Evolutionary conservation across 805 yeast species (phyloP).

Genomic region (Grigorovia transvaalensis): DNA sequence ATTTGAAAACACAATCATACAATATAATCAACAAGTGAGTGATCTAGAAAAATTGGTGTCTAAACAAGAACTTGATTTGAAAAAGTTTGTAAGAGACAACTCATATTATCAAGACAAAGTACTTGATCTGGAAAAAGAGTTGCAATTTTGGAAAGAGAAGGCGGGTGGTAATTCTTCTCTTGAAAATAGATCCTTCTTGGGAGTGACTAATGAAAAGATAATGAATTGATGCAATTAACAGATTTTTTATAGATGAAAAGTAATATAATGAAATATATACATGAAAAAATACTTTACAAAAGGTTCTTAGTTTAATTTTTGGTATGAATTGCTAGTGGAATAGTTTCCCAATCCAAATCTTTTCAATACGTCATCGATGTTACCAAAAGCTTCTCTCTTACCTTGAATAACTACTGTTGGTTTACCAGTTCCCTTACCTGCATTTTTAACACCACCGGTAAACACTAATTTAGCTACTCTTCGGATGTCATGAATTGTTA

Average conservation of each 20-base stretch:
- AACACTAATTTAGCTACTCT: constrained; percentile 67
- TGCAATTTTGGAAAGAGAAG: constrained; percentile 43
- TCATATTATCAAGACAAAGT: constrained; percentile 44
- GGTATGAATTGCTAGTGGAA: neutral
- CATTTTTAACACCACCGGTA: constrained; percentile 46
- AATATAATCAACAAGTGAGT: constrained; percentile 35
- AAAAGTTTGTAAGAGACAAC: constrained; percentile 46
- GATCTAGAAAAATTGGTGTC: constrained; percentile 36
- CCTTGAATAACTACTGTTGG: constrained; percentile 93
- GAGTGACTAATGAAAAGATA: neutral
- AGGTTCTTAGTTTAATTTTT: constrained; percentile 1
- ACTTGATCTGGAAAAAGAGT: constrained; percentile 44
- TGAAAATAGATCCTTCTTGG: neutral
- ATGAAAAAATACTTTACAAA: neutral
- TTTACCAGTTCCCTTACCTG: constrained; percentile 43
- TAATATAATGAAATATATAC: neutral
- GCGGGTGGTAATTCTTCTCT: constrained; percentile 7
- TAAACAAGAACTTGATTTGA: constrained; percentile 33
- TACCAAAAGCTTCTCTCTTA: constrained; percentile 75
- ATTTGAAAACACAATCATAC: constrained; percentile 41
- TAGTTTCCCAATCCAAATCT: constrained; percentile 61
- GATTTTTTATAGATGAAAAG: neutral
- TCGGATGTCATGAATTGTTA: constrained; percentile 58
- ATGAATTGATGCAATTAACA: neutral
- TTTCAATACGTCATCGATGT: constrained; percentile 53